phyloP scores from a whole-genome alignment of 768 basidiomycete species.

The Kockovaella imperatae region DNA sequence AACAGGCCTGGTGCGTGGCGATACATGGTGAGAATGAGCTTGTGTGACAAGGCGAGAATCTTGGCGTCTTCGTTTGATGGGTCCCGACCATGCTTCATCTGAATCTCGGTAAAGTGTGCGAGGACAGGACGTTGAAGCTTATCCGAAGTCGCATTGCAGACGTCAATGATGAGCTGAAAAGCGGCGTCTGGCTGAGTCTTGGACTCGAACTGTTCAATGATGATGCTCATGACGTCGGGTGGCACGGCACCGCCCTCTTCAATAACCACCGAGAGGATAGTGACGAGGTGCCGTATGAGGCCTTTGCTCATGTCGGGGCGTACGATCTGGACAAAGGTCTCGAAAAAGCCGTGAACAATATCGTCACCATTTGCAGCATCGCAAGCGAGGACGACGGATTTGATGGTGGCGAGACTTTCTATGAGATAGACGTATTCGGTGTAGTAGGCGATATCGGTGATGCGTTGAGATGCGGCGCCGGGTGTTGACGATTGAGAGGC shows the following conservation, averaged over 20 bases:
- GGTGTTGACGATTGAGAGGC: slow-evolving; percentile 10
- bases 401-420: slow-evolving; percentile 85
- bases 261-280: slow-evolving; percentile 79
- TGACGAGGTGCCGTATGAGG: slow-evolving; percentile 55
- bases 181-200: slow-evolving; percentile 45
- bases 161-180: slow-evolving; percentile 71
- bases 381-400: slow-evolving; percentile 86
- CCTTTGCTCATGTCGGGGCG: slow-evolving; percentile 42
- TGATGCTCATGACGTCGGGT: slow-evolving; percentile 63
- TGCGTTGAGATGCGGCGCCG: slow-evolving; percentile 10
- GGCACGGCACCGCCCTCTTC: slow-evolving; percentile 79
- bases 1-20: slow-evolving; percentile 71
- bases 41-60: slow-evolving; percentile 58
- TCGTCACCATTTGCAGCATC: slow-evolving; percentile 83
- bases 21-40: slow-evolving; percentile 74
- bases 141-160: slow-evolving; percentile 75
- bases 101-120: slow-evolving; percentile 77
- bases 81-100: slow-evolving; percentile 48
- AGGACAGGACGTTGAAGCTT: slow-evolving; percentile 79
- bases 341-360: slow-evolving; percentile 68
- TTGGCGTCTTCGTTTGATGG: slow-evolving; percentile 28
- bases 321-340: slow-evolving; percentile 70
- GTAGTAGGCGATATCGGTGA: slow-evolving; percentile 71
- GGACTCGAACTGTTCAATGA: slow-evolving; percentile 68
- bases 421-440: slow-evolving; percentile 91